Evolutionary conservation across 306 rosid genomes (phyloP).

Genomic region (Rosa persica): DNA sequence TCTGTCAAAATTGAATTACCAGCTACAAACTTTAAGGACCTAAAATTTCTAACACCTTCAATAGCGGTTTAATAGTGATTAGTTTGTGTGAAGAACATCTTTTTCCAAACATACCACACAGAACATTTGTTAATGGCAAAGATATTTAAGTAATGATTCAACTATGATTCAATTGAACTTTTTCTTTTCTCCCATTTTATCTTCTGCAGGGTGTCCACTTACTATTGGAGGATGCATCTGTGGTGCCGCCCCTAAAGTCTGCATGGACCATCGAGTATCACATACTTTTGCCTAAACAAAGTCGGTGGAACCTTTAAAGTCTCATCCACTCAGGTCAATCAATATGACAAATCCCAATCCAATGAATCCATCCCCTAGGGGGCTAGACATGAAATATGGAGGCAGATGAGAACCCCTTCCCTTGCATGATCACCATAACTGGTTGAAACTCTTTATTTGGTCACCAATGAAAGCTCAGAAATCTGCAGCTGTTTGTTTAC

Average conservation of each 20-base stretch:
- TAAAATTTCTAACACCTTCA: too few species aligned
- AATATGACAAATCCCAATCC: neutral
- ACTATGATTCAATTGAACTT: too few species aligned
- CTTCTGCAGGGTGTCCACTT: neutral
- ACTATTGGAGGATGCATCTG: neutral
- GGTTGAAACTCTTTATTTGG: neutral
- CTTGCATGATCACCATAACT: neutral
- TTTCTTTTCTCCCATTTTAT: neutral
- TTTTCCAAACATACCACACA: too few species aligned
- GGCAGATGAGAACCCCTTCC: neutral
- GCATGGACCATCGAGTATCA: neutral
- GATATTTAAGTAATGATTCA: neutral
- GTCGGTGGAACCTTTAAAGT: neutral
- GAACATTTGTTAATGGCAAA: neutral
- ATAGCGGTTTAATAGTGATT: too few species aligned
- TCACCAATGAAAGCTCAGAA: neutral
- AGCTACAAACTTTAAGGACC: too few species aligned
- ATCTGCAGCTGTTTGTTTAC: neutral
- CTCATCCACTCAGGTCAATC: neutral
- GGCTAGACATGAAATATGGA: neutral
- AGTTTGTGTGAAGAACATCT: too few species aligned
- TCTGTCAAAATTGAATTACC: too few species aligned
- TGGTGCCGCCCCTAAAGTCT: neutral
- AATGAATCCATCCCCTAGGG: neutral
- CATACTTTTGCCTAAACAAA: neutral